These are phyloP conservation scores for Histomonas meleagridis DNA, from an alignment of 208 protist species.

Conservation along the genomic window DNA sequence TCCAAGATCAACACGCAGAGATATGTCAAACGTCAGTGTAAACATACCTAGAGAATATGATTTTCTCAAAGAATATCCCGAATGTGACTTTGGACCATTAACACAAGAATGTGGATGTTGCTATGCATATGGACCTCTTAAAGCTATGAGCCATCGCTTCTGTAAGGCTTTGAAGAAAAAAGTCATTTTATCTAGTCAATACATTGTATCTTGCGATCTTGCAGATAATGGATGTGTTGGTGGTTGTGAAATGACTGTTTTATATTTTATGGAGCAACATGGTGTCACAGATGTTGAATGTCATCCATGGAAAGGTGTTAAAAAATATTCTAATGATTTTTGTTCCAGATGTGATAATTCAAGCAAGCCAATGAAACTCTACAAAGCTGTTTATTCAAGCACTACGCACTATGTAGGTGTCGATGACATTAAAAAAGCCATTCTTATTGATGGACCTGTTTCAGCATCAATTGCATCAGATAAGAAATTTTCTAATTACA, in stretches of 20 bases:
- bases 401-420: background rate
- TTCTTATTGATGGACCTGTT: background rate
- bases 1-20: no score
- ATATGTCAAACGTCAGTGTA: background rate
- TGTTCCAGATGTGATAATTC: background rate
- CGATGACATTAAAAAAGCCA: background rate
- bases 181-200: background rate
- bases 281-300: background rate
- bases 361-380: background rate
- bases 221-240: constrained; percentile 1
- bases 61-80: background rate
- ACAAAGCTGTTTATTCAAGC: background rate
- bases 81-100: background rate
- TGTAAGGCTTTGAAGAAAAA: background rate
- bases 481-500: background rate
- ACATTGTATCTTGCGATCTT: background rate
- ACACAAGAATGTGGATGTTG: constrained; percentile 15
- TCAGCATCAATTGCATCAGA: background rate
- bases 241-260: background rate
- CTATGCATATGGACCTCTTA: background rate
- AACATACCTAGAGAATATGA: background rate
- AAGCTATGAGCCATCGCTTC: constrained; percentile 15
- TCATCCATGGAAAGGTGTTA: background rate
- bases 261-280: background rate
- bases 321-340: background rate